phyloP scores from a whole-genome alignment of 2,329 filamentous ascomycete species.

The Cytospora piceicola region DNA sequence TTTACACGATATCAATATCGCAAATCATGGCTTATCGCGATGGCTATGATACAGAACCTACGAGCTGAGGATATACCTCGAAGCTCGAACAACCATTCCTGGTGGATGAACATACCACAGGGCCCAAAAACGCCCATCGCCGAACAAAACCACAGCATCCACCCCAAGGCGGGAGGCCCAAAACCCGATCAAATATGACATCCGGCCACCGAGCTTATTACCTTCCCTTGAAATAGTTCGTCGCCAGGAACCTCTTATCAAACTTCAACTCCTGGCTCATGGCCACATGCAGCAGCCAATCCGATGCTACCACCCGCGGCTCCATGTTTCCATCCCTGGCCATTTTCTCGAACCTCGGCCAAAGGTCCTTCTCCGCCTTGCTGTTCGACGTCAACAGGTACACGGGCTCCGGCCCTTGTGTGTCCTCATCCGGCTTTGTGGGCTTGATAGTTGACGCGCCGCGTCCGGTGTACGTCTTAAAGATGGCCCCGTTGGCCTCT shows the following conservation, averaged over 20 bases:
- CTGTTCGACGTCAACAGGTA: constrained; percentile 78
- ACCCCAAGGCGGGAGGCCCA: neutral
- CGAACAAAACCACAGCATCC: constrained; percentile 1
- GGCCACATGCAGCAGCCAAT: constrained; percentile 89
- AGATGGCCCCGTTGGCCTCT: constrained; percentile 84
- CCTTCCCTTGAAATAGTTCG: constrained; percentile 45
- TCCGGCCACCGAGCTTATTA: constrained; percentile 13
- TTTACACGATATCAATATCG: neutral
- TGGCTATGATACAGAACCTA: neutral
- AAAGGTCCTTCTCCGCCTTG: constrained; percentile 71
- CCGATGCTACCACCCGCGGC: constrained; percentile 77
- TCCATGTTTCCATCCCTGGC: constrained; percentile 77
- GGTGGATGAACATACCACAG: neutral
- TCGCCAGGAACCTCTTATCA: constrained; percentile 63
- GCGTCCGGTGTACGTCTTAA: constrained; percentile 75
- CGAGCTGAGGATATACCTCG: neutral
- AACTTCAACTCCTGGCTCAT: constrained; percentile 84
- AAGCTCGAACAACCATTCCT: neutral
- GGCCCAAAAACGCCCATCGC: constrained; percentile 14
- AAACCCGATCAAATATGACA: neutral
- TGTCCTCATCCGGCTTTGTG: constrained; percentile 64
- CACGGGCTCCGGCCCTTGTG: constrained; percentile 70
- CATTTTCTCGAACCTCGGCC: constrained; percentile 80
- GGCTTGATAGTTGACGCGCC: constrained; percentile 69
- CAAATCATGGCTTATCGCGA: neutral